Evolutionary conservation across 176 grass and related monocot genomes (phyloP), one percentile per base, ranked within the genome.

Genomic region (Carex littledalei): DNA sequence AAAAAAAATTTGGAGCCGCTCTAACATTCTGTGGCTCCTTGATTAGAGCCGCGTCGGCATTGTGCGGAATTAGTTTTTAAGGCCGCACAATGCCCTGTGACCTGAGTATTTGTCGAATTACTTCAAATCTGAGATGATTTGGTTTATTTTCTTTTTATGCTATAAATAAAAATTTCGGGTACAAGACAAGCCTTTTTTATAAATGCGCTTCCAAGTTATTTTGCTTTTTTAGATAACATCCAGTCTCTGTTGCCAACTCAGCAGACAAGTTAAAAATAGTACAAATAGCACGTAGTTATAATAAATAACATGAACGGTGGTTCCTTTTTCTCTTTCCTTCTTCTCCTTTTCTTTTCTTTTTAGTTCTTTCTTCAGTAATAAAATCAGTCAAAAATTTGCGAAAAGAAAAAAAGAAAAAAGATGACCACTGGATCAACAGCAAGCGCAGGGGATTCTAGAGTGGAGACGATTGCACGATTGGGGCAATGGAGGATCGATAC

Each of bases 401-500:
- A 45, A 59, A 29, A 3, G 9, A 58, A 39, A 54, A 35, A 61
- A 75, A 74, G 41, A 80, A 72, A 52, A 73, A 35, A 75, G 52
- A 87, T 85, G 83, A 91, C 81, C 55, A 71, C 74, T 61, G 59
- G 63, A 20, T 59, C 63, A 59, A 78, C 22, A 54, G 81, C 3
- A 69, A 87, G 72, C 62, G 81, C 82, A 63, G 21, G 79, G 74
- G 96, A 98, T 43, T 90, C 93, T 18, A 89, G 84, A 74, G 91
- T 99, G 87, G 96, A 99, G 77, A 95, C 91, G 74, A 99, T 99
- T 84, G 91, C 93, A 57, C 86, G 91, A 47, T 77, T 99, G 55
- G 96, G 91, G 49, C 93, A 99, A 87, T 94, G 96, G 96, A 85
- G 91, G 84, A 87, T 99, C 65, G 96, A 99, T 24, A 91, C 75